Conservation (phyloP, 352 stramenopile genomes). For the Phytophthora colocasiae region DNA sequence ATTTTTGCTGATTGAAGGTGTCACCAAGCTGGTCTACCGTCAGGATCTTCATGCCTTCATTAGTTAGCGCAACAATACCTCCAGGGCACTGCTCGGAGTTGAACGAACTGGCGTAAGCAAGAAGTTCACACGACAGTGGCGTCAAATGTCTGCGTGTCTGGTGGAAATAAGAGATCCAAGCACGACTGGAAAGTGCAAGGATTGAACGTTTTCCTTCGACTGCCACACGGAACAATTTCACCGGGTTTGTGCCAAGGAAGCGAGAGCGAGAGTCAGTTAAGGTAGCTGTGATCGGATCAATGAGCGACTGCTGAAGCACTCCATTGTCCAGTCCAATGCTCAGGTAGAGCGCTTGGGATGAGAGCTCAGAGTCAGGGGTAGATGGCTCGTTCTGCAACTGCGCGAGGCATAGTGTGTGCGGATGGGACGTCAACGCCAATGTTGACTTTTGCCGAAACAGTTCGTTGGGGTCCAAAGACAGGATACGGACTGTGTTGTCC, state of each 20-base stretch:
- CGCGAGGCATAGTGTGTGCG: slow-evolving; percentile 83
- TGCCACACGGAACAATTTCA: slow-evolving; percentile 95
- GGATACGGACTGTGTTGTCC: slow-evolving; percentile 93
- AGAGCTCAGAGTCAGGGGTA: slow-evolving; percentile 56
- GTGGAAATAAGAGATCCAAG: slow-evolving; percentile 97
- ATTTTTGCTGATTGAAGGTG: slow-evolving; percentile 97
- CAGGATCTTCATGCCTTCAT: slow-evolving; percentile 97
- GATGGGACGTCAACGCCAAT: slow-evolving; percentile 82
- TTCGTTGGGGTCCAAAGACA: slow-evolving; percentile 95
- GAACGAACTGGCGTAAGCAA: slow-evolving; percentile 97
- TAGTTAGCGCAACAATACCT: slow-evolving; percentile 96
- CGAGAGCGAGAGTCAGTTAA: slow-evolving; percentile 91
- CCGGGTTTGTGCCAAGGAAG: slow-evolving; percentile 94
- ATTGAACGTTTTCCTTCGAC: slow-evolving; percentile 92
- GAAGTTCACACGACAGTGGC: slow-evolving; percentile 95
- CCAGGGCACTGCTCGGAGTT: slow-evolving; percentile 96
- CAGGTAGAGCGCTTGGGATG: slow-evolving; percentile 75
- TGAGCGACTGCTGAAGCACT: slow-evolving; percentile 92
- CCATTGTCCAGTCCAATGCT: slow-evolving; percentile 95
- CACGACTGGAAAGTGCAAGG: slow-evolving; percentile 94
- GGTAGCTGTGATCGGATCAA: slow-evolving; percentile 90
- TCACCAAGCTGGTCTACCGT: slow-evolving; percentile 96
- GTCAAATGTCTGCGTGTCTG: slow-evolving; percentile 92
- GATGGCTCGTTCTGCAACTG: slow-evolving; percentile 82
- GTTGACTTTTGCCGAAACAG: slow-evolving; percentile 90